Evolutionary conservation across 2,329 filamentous ascomycete genomes (phyloP).

Genomic region (Penicillium palitans): DNA sequence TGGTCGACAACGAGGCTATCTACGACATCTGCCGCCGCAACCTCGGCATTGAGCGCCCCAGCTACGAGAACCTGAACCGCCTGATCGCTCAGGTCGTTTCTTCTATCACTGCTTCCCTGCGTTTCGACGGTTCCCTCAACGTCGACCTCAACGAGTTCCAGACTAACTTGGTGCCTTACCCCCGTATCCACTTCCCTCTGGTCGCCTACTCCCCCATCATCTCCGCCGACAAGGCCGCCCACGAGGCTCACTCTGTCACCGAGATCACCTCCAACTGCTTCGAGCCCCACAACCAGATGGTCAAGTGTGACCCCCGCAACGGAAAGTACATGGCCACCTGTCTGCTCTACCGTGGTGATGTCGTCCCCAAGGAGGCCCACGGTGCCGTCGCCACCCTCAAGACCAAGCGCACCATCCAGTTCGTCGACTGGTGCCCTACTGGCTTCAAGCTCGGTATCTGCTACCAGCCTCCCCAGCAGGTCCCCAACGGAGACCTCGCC

Average conservation of each 20-base stretch:
- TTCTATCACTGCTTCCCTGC: slow-evolving; percentile 96
- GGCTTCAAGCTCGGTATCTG: slow-evolving; percentile 99
- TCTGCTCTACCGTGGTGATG: slow-evolving; percentile 95
- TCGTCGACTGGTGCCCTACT: slow-evolving; percentile 99
- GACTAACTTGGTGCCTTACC: slow-evolving; percentile 98
- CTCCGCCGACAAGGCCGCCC: slow-evolving; percentile 90
- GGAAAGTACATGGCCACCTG: slow-evolving; percentile 99
- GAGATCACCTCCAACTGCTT: slow-evolving; percentile 99
- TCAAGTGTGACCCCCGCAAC: slow-evolving; percentile 97
- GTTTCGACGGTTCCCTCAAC: slow-evolving; percentile 97
- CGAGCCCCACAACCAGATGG: slow-evolving; percentile 99
- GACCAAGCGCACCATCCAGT: slow-evolving; percentile 99
- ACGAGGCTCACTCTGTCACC: slow-evolving; percentile 97
- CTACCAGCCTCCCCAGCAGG: slow-evolving; percentile 95
- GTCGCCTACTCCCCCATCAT: slow-evolving; percentile 94
- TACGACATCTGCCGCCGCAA: slow-evolving; percentile 99
- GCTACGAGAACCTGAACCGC: slow-evolving; percentile 98
- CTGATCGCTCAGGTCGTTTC: slow-evolving; percentile 98
- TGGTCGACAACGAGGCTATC: slow-evolving; percentile 99
- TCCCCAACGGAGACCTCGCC: slow-evolving; percentile 94
- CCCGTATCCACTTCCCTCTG: slow-evolving; percentile 98
- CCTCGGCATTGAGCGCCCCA: slow-evolving; percentile 93
- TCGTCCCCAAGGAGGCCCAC: slow-evolving; percentile 95
- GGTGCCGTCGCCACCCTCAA: slow-evolving; percentile 91
- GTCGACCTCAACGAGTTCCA: slow-evolving; percentile 99